A percentile compares a stretch with the other conserved stretches of the same genome.
Conservation (phyloP, 768 basidiomycete species). For the Tulasnella sp. region DNA sequence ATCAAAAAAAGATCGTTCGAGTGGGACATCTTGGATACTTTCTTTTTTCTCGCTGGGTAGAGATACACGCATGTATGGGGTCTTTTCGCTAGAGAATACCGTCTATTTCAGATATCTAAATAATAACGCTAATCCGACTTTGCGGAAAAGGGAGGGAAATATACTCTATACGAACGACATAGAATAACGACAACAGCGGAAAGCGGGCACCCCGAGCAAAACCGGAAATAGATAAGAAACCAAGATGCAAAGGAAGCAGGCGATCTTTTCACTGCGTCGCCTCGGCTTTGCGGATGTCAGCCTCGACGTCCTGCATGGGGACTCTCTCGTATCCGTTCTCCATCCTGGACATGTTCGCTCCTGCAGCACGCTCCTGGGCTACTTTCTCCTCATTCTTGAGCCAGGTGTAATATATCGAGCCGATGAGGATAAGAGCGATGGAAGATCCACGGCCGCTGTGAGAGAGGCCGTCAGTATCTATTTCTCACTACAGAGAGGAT, state of each 20-base stretch:
- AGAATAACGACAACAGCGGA: neutral
- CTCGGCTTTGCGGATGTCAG: slow-evolving; percentile 26
- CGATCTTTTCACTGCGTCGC: neutral
- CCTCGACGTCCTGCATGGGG: slow-evolving; percentile 52
- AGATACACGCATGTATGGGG: neutral
- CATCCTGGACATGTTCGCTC: neutral
- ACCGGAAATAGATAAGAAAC: neutral
- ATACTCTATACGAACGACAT: neutral
- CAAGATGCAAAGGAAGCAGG: neutral
- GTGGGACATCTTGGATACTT: neutral
- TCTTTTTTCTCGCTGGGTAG: neutral
- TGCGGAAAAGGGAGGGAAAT: neutral
- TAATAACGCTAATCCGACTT: neutral
- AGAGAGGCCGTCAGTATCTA: neutral
- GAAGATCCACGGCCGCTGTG: slow-evolving; percentile 71
- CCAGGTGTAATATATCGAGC: slow-evolving; percentile 84
- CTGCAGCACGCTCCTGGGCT: neutral
- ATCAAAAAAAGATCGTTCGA: neutral
- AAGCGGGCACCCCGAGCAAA: neutral
- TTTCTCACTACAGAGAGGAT: neutral
- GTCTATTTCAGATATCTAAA: neutral
- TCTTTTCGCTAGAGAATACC: neutral
- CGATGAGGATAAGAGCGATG: slow-evolving; percentile 67
- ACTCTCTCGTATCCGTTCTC: slow-evolving; percentile 44
- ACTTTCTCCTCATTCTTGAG: slow-evolving; percentile 64